phyloP scores from a whole-genome alignment of 2,329 filamentous ascomycete genomes.

The Alternaria alternata region DNA sequence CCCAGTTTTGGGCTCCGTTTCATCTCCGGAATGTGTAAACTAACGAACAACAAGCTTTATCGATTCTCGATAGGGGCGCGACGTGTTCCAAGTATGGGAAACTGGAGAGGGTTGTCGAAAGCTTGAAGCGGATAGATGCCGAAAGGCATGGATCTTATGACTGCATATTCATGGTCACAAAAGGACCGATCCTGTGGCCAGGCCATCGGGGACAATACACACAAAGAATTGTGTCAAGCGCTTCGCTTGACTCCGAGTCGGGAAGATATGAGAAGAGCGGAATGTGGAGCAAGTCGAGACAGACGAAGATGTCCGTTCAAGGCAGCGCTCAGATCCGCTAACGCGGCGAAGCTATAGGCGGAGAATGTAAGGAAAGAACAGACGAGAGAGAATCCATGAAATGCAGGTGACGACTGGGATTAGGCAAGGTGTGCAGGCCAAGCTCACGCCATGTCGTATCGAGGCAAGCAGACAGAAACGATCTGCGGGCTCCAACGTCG shows the following conservation, averaged over 20 bases:
- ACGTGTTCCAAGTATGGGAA: slow-evolving; percentile 23
- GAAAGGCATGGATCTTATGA: slow-evolving; percentile 12
- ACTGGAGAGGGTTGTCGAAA: slow-evolving; percentile 21
- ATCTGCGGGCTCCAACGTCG: slow-evolving; percentile 34
- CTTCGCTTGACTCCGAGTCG: slow-evolving; percentile 11
- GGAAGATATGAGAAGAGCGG: slow-evolving; percentile 7
- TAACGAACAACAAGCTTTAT: slow-evolving; percentile 42
- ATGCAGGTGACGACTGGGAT: slow-evolving; percentile 20
- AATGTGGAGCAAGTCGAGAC: slow-evolving; percentile 10
- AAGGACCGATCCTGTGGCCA: slow-evolving; percentile 9
- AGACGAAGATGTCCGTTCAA: slow-evolving; percentile 17
- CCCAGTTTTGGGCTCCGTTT: slow-evolving; percentile 26
- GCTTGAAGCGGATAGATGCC: slow-evolving; percentile 12
- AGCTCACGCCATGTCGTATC: slow-evolving; percentile 29
- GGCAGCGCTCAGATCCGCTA: slow-evolving; percentile 20
- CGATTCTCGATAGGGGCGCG: slow-evolving; percentile 29
- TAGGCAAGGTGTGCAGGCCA: slow-evolving; percentile 6
- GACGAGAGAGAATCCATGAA: slow-evolving; percentile 25
- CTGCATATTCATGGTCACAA: slow-evolving; percentile 8
- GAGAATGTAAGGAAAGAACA: slow-evolving; percentile 20
- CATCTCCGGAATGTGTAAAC: slow-evolving; percentile 25
- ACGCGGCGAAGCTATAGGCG: slow-evolving; percentile 15
- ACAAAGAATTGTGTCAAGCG: slow-evolving; percentile 2
- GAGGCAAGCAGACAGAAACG: slow-evolving; percentile 25
- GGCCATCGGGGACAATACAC: not conserved